Percentiles rank a stretch among this genome's conserved stretches.
These are phyloP conservation scores for Forsythia viridissima DNA, from an alignment of 257 asterid genomes.

Conservation along the genomic window DNA sequence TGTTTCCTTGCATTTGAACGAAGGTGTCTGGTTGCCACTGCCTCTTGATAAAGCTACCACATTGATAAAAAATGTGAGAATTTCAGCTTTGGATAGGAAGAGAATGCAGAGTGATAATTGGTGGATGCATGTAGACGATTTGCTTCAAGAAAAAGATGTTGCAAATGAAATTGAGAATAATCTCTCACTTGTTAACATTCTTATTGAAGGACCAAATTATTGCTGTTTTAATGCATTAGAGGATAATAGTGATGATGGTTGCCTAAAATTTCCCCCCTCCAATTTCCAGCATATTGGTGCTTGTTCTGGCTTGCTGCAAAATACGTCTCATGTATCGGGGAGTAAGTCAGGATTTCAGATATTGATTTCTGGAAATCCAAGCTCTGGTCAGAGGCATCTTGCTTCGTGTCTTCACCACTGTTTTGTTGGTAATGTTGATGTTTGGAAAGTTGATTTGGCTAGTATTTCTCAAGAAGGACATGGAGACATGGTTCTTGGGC, in stretches of 20 bases:
- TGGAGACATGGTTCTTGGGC: conserved; percentile 89
- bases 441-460: conserved; percentile 88
- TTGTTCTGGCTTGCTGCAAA: conserved; percentile 45
- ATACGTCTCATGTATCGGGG: conserved; percentile 35
- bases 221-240: conserved; percentile 36
- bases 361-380: conserved; percentile 77
- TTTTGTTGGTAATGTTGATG: conserved; percentile 77
- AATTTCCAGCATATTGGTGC: conserved; percentile 50
- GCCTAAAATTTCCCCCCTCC: conserved; percentile 42
- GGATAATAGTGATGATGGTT: conserved; percentile 39
- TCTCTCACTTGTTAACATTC: conserved; percentile 44
- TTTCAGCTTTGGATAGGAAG: conserved; percentile 57
- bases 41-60: conserved; percentile 63
- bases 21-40: conserved; percentile 75
- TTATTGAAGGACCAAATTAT: conserved; percentile 48
- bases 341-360: conserved; percentile 71
- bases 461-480: conserved; percentile 86
- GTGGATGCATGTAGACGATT: conserved; percentile 68
- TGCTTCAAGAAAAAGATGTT: conserved; percentile 67
- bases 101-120: conserved; percentile 52
- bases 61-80: conserved; percentile 53
- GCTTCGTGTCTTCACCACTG: conserved; percentile 89
- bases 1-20: conserved; percentile 67
- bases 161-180: conserved; percentile 60
- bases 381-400: conserved; percentile 91